Percentiles rank a stretch among this genome's conserved stretches.
phyloP scores from a whole-genome alignment of 1,139 yeast species.

The Scheffersomyces segobiensis region DNA sequence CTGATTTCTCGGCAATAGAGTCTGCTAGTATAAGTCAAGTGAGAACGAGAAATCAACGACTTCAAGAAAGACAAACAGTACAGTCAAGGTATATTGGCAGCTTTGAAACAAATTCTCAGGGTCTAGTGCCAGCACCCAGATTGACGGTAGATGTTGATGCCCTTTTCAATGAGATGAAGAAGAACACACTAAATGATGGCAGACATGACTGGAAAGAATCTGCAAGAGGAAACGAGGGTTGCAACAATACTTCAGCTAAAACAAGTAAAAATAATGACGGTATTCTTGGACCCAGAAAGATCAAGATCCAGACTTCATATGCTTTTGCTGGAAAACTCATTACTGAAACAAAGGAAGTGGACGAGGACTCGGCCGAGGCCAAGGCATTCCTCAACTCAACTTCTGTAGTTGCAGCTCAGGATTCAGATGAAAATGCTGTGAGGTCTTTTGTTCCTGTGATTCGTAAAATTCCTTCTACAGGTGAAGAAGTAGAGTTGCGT shows the following conservation, averaged over 20 bases:
- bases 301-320: constrained; percentile 74
- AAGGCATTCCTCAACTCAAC: constrained; percentile 70
- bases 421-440: constrained; percentile 5
- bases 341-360: constrained; percentile 77
- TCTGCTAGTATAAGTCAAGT: constrained; percentile 33
- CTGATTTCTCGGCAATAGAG: constrained; percentile 38
- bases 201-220: constrained; percentile 10
- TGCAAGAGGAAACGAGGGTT: constrained; percentile 10
- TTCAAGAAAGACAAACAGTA: constrained; percentile 13
- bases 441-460: constrained; percentile 38
- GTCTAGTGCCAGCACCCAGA: constrained; percentile 28
- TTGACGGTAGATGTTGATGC: constrained; percentile 35
- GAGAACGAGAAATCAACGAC: constrained; percentile 38
- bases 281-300: constrained; percentile 43
- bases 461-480: constrained; percentile 35
- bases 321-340: constrained; percentile 88
- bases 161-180: constrained; percentile 32
- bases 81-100: constrained; percentile 14
- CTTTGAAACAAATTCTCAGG: constrained; percentile 20
- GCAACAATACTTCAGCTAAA: constrained; percentile 39
- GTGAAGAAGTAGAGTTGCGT: constrained; percentile 31
- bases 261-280: constrained; percentile 45
- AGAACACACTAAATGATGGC: constrained; percentile 3
- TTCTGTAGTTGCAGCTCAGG: constrained; percentile 25
- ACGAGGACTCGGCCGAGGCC: constrained; percentile 80